phyloP scores from a whole-genome alignment of 2,329 filamentous ascomycete genomes.

The Monilinia fructicola region DNA sequence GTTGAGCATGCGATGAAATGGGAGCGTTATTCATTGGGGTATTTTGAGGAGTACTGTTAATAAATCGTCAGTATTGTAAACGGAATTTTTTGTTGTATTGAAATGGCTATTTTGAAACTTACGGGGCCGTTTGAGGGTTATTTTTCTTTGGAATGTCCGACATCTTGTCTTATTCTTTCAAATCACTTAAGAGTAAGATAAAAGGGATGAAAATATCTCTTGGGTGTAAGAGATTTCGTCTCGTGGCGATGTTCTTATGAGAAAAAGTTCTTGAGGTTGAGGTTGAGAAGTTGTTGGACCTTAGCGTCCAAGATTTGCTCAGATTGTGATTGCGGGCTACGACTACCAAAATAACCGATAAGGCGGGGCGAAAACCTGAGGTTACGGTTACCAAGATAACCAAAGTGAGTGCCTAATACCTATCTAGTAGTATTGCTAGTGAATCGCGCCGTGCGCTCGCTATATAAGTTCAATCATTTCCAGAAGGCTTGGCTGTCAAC shows the following conservation, averaged over 20 bases:
- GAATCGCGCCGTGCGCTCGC: slow-evolving; percentile 10
- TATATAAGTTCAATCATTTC: slow-evolving; percentile 6
- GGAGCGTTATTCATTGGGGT: slow-evolving; percentile 93
- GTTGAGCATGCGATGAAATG: slow-evolving; percentile 95
- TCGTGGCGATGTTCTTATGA: slow-evolving; percentile 22
- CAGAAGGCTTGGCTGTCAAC: neutral
- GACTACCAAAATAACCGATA: slow-evolving; percentile 23
- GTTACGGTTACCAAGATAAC: slow-evolving; percentile 4
- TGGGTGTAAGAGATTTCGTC: slow-evolving; percentile 21
- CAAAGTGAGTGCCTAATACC: neutral
- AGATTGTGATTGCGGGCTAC: slow-evolving; percentile 25
- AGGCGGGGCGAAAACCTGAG: slow-evolving; percentile 25
- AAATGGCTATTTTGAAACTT: slow-evolving; percentile 43
- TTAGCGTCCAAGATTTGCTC: slow-evolving; percentile 24
- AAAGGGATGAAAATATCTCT: slow-evolving; percentile 15
- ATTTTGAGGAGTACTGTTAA: slow-evolving; percentile 90
- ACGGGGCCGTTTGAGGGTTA: slow-evolving; percentile 59
- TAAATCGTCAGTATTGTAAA: slow-evolving; percentile 8
- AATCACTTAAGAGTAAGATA: slow-evolving; percentile 5
- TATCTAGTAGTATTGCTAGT: neutral
- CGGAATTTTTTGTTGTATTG: slow-evolving; percentile 11
- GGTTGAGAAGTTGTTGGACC: slow-evolving; percentile 25
- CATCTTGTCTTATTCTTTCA: slow-evolving; percentile 46
- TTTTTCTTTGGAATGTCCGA: slow-evolving; percentile 65
- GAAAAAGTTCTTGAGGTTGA: slow-evolving; percentile 24